A percentile compares a stretch with the other conserved stretches of the same genome.
These are phyloP conservation scores for Pichia sp. DNA, from an alignment of 1,139 yeast genomes.

Conservation along the genomic window DNA sequence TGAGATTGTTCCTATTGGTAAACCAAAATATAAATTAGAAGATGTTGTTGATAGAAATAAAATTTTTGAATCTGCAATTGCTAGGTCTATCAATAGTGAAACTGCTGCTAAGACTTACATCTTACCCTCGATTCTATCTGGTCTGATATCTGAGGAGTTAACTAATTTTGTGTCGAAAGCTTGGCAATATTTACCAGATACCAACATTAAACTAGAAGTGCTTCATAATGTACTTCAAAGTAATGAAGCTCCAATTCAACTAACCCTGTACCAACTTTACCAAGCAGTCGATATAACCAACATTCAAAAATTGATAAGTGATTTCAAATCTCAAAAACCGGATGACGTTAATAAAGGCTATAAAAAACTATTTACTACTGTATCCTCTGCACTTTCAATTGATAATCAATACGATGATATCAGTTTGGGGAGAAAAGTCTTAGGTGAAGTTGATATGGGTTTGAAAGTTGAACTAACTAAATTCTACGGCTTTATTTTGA, in stretches of 20 bases:
- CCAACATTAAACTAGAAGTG: slow-evolving; percentile 39
- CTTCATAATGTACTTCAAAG: slow-evolving; percentile 50
- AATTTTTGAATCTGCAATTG: slow-evolving; percentile 24
- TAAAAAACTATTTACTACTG: slow-evolving; percentile 15
- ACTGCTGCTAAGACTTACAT: slow-evolving; percentile 23
- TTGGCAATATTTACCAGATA: slow-evolving; percentile 26
- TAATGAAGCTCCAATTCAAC: slow-evolving; percentile 41
- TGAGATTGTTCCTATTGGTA: slow-evolving; percentile 24
- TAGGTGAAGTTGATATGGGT: slow-evolving; percentile 18
- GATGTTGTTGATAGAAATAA: slow-evolving; percentile 24
- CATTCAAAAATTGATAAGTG: slow-evolving; percentile 20
- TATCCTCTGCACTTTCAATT: slow-evolving; percentile 18
- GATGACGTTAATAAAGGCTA: slow-evolving; percentile 24
- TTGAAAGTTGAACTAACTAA: slow-evolving; percentile 19
- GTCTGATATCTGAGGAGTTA: slow-evolving; percentile 23
- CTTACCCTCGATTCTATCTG: slow-evolving; percentile 26
- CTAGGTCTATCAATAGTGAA: slow-evolving; percentile 16
- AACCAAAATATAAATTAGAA: slow-evolving; percentile 27
- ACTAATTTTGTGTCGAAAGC: slow-evolving; percentile 22
- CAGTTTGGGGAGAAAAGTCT: slow-evolving; percentile 25
- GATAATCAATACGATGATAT: slow-evolving; percentile 24
- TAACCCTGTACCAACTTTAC: slow-evolving; percentile 44
- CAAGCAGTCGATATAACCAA: slow-evolving; percentile 30
- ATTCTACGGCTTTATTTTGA: slow-evolving; percentile 39
- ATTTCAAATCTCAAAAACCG: slow-evolving; percentile 18